Evolutionary conservation across 805 yeast genomes (phyloP), one percentile per base, ranked within the genome.

Genomic region (Myxozyma sirexii): DNA sequence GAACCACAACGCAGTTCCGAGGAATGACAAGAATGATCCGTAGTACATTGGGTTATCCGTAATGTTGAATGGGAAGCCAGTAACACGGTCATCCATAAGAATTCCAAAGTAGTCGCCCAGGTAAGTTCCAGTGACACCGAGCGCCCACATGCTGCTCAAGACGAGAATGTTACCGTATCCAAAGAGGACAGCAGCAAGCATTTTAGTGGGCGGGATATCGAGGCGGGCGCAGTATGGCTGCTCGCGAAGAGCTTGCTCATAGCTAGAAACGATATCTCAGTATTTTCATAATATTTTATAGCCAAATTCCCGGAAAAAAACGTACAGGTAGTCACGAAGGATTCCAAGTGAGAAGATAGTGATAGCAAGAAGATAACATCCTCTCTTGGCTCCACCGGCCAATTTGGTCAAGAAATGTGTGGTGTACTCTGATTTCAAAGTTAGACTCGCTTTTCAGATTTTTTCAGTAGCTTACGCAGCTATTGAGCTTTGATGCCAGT

Each of bases 71-170:
- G 99, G 99, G 82, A 94, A 94, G 0, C 88, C 85, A 17, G 93
- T 87, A 60, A 94, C 97, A 71, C 96, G 82, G 65, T 88, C 83
- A 63, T 86, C 85, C 94, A 93, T 94, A 68, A 94, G 81, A 69
- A 94, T 92, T 1, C 98, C 98, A 75, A 94, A 94, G 76, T 94
- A 96, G 74, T 94, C 99, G 44, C 99, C 99, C n/a, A 94, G 77
- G 71, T 94, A 94, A 10, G 99, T 94, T 24, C 99, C 99, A 13
- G 97, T 93, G 62, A 94, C 84, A 24, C 99, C 99, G 65, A 94
- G 80, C 13, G 87, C 87, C 77, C 84, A 93, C 98, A 94, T 93
- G 23, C 97, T 90, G 31, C 85, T 76, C 33, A 88, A 65, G 1
- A 92, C 98, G 54, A 94, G 82, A 8, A 89, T 74, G 67, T 92